These are phyloP conservation scores for Hansenula lynferdii DNA, from an alignment of 1,139 yeast species.

Conservation along the genomic window DNA sequence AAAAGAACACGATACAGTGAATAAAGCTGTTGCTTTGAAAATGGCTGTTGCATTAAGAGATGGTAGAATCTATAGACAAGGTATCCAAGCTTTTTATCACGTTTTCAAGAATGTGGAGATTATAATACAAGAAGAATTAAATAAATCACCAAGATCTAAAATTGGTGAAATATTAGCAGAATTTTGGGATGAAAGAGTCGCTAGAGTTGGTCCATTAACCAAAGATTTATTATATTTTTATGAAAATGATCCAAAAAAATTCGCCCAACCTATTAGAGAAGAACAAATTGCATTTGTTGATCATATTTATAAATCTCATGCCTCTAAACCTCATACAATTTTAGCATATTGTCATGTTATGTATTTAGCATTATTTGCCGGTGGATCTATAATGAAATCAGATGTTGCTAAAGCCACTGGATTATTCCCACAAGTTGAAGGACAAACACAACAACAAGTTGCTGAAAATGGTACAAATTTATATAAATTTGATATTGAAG, in stretches of 20 bases:
- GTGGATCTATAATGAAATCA: conserved; percentile 72
- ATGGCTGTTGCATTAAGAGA: conserved; percentile 75
- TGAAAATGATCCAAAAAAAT: conserved; percentile 48
- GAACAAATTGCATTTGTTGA: conserved; percentile 58
- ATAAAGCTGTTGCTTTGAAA: conserved; percentile 64
- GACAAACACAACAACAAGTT: conserved; percentile 57
- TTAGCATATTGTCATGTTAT: conserved; percentile 85
- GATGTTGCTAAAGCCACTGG: conserved; percentile 64
- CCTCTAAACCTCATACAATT: conserved; percentile 62
- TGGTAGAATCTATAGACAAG: conserved; percentile 74
- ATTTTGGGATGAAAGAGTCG: conserved; percentile 70
- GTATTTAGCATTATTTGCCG: conserved; percentile 85
- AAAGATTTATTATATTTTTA: conserved; percentile 68
- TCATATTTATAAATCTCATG: conserved; percentile 51
- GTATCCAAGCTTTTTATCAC: conserved; percentile 73
- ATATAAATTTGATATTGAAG: conserved; percentile 67
- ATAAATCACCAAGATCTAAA: conserved; percentile 33
- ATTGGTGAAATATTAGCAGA: conserved; percentile 35
- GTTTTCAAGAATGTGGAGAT: conserved; percentile 67
- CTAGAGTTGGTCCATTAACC: conserved; percentile 53
- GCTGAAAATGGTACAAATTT: conserved; percentile 62
- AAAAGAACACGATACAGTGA: conserved; percentile 60
- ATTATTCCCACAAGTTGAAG: conserved; percentile 68
- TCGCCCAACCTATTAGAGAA: conserved; percentile 49
- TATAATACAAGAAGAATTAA: conserved; percentile 43